phyloP scores from a whole-genome alignment of 306 rosid species.

The Argentina anserina region DNA sequence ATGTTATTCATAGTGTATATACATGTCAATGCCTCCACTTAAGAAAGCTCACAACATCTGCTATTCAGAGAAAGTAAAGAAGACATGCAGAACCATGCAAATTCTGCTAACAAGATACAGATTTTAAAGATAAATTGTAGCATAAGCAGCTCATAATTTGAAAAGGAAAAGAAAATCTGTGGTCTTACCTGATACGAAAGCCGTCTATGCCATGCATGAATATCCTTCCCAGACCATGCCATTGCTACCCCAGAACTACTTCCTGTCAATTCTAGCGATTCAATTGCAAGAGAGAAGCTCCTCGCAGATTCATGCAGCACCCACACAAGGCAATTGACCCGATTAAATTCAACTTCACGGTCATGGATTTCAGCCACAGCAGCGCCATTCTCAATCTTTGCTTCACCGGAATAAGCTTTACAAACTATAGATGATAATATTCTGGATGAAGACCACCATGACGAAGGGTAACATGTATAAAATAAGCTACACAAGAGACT shows the following conservation, averaged over 20 bases:
- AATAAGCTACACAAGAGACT: conserved; percentile 25
- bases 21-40: conserved; percentile 10
- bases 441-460: conserved; percentile 31
- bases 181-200: conserved; percentile 51
- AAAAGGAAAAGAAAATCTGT: background rate
- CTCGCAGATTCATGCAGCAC: conserved; percentile 57
- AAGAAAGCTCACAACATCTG: background rate
- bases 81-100: conserved; percentile 1
- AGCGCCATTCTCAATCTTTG: conserved; percentile 27
- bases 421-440: conserved; percentile 27
- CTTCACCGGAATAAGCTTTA: conserved; percentile 27
- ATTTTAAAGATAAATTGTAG: background rate
- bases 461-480: conserved; percentile 27
- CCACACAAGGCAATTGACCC: conserved; percentile 50
- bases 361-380: conserved; percentile 18
- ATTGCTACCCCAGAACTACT: conserved; percentile 55
- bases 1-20: conserved; percentile 11
- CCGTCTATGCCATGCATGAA: conserved; percentile 52
- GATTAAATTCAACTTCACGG: conserved; percentile 31
- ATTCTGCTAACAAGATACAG: background rate
- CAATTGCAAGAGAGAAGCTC: conserved; percentile 56
- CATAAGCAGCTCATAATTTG: background rate
- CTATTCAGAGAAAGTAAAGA: conserved; percentile 7
- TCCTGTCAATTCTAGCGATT: conserved; percentile 46
- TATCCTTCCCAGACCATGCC: conserved; percentile 82